Conservation (phyloP, 331 rosid species). For the Phaseolus coccineus region DNA sequence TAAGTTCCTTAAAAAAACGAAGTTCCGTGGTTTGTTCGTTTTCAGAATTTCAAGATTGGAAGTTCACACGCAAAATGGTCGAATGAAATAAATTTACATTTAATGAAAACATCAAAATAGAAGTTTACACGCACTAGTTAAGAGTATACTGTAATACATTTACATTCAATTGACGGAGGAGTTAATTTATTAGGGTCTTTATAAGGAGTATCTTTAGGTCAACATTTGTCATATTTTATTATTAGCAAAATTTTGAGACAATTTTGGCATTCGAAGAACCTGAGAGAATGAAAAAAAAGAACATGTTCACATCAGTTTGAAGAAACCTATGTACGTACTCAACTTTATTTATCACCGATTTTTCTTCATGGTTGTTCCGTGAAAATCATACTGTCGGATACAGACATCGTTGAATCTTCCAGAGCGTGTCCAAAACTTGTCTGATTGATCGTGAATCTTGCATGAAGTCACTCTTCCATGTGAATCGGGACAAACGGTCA, state of each 20-base stretch:
- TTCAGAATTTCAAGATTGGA: not conserved
- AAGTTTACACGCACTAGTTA: not conserved
- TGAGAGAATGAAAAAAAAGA: not conserved
- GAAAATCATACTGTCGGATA: not conserved
- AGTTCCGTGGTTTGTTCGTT: not conserved
- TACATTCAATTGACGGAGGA: not conserved
- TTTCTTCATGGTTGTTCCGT: not conserved
- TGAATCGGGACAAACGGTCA: conserved; percentile 1
- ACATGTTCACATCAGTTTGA: not conserved
- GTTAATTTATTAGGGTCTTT: not conserved
- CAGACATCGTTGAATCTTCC: not conserved
- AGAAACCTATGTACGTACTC: not conserved
- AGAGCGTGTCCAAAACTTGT: conserved; percentile 6
- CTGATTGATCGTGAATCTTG: conserved; percentile 24
- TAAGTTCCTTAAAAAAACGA: too few relatives aligned
- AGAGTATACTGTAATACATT: not conserved
- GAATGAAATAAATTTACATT: not conserved
- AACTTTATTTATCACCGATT: conserved; percentile 1
- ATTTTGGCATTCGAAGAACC: not conserved
- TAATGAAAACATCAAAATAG: not conserved
- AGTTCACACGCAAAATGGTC: not conserved
- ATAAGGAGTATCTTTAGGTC: not conserved
- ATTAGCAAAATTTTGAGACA: not conserved
- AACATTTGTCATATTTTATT: not conserved
- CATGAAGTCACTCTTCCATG: not conserved